Evolutionary conservation across 1,139 yeast genomes (phyloP).

Genomic region (Keqinozyma sinolaborantium): DNA sequence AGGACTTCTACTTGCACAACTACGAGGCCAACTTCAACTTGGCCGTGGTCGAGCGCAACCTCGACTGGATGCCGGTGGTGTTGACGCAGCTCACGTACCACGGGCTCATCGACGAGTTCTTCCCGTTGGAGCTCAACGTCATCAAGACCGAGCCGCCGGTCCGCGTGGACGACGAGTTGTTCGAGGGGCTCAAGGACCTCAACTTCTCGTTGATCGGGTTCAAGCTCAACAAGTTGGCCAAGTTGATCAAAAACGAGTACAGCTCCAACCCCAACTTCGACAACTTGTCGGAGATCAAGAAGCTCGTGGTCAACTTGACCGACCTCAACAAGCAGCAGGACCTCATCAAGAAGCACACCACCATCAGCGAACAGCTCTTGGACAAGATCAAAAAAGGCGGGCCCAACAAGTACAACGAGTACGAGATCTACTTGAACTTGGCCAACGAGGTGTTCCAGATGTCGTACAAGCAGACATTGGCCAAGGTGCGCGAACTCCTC

Average conservation of each 20-base stretch:
- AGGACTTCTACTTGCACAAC: constrained; percentile 31
- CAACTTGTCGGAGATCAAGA: constrained; percentile 60
- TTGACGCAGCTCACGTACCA: constrained; percentile 76
- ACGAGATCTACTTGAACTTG: constrained; percentile 58
- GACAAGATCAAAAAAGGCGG: constrained; percentile 38
- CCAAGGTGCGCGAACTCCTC: constrained; percentile 47
- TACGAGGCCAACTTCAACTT: constrained; percentile 53
- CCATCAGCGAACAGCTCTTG: constrained; percentile 67
- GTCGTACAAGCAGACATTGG: constrained; percentile 53
- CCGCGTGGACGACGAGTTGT: constrained; percentile 24
- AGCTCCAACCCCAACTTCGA: constrained; percentile 51
- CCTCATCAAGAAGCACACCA: constrained; percentile 70
- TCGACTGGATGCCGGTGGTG: constrained; percentile 70
- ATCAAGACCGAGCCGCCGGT: constrained; percentile 27
- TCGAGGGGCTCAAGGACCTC: constrained; percentile 52
- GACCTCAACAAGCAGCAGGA: constrained; percentile 66
- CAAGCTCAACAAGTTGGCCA: constrained; percentile 67
- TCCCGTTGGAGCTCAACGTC: constrained; percentile 49
- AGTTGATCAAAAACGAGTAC: constrained; percentile 64
- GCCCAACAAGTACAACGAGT: constrained; percentile 22
- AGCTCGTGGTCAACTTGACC: constrained; percentile 69
- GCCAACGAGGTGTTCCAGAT: constrained; percentile 71
- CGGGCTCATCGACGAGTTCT: constrained; percentile 77
- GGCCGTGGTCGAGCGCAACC: constrained; percentile 72
- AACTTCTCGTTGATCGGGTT: constrained; percentile 84